A percentile compares a stretch with the other conserved stretches of the same genome.
These are phyloP conservation scores for Pseudocercospora eumusae DNA, from an alignment of 2,329 filamentous ascomycete genomes.

Conservation along the genomic window DNA sequence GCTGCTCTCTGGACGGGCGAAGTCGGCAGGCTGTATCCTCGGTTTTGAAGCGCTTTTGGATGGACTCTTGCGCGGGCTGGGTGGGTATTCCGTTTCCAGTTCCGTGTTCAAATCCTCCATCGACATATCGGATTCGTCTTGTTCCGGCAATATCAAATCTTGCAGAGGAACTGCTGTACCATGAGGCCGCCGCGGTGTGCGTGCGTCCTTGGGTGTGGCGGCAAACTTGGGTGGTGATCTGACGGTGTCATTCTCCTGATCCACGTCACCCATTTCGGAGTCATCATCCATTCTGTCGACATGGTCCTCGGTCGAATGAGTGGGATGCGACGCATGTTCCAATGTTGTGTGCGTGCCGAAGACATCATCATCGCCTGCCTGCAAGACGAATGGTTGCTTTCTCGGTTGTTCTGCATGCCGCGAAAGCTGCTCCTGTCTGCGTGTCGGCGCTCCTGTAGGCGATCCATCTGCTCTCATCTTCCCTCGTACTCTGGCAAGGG, in stretches of 20 bases:
- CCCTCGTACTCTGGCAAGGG: conserved; percentile 34
- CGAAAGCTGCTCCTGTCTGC: conserved; percentile 20
- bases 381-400: conserved; percentile 31
- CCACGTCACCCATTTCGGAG: conserved; percentile 41
- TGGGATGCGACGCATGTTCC: not conserved
- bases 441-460: conserved; percentile 29
- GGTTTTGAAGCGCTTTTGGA: conserved; percentile 34
- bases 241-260: conserved; percentile 54
- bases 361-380: conserved; percentile 29
- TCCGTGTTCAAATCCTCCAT: conserved; percentile 24
- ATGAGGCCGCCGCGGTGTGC: conserved; percentile 35
- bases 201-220: conserved; percentile 34
- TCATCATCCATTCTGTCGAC: conserved; percentile 36
- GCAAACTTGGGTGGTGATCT: conserved; percentile 43
- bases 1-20: conserved; percentile 31
- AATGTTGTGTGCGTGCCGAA: conserved; percentile 20
- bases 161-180: conserved; percentile 36
- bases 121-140: conserved; percentile 28
- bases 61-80: conserved; percentile 40
- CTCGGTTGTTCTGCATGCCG: conserved; percentile 8
- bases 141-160: conserved; percentile 36
- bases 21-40: not conserved
- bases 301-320: conserved; percentile 1
- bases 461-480: conserved; percentile 30
- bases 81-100: conserved; percentile 40